A percentile compares a stretch with the other conserved stretches of the same genome.
phyloP scores from a whole-genome alignment of 176 grass and related monocot species.

The Carex scoparia region DNA sequence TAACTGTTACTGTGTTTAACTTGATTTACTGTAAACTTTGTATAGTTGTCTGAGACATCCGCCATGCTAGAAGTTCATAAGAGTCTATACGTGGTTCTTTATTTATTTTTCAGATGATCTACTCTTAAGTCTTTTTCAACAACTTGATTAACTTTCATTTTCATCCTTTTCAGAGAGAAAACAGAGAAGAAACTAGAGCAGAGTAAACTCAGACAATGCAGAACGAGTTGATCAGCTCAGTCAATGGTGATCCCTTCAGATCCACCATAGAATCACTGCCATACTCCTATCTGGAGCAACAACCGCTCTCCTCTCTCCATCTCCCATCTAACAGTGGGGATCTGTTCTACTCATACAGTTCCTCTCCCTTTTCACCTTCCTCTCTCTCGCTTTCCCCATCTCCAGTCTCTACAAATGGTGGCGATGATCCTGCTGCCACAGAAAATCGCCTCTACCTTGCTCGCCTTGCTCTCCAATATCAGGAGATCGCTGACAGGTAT shows the following conservation, averaged over 20 bases:
- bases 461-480: constrained; percentile 78
- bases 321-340: constrained; percentile 42
- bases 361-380: constrained; percentile 47
- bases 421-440: constrained; percentile 33
- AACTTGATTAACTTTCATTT: not conserved
- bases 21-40: not conserved
- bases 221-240: constrained; percentile 38
- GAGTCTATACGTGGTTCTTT: not conserved
- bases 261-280: constrained; percentile 47
- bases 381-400: constrained; percentile 75
- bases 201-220: constrained; percentile 41
- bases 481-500: constrained; percentile 65
- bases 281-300: constrained; percentile 52
- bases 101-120: not conserved
- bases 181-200: constrained; percentile 1
- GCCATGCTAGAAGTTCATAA: not conserved
- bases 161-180: constrained; percentile 14
- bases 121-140: constrained; percentile 8
- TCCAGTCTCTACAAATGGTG: constrained; percentile 45
- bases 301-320: constrained; percentile 31
- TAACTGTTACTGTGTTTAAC: not conserved
- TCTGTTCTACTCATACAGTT: constrained; percentile 50
- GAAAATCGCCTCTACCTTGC: constrained; percentile 68
- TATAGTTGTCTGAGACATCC: not conserved
- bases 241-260: constrained; percentile 47